Percentiles rank a stretch among this genome's conserved stretches.
These are phyloP conservation scores for Myxozyma melibiosi DNA, from an alignment of 805 yeast species.

Conservation along the genomic window DNA sequence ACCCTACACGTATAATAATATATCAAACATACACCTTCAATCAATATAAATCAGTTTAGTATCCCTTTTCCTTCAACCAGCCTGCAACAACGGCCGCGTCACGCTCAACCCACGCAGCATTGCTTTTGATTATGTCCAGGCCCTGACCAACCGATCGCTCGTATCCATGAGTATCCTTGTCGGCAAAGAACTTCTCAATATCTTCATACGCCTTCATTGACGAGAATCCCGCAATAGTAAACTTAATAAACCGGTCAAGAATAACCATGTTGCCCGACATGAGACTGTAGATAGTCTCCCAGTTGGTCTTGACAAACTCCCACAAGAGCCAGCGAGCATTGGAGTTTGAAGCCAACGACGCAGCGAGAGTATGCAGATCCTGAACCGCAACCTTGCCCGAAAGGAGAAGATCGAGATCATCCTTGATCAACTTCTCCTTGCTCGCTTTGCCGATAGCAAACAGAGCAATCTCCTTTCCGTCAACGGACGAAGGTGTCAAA, in stretches of 20 bases:
- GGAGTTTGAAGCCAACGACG: slow-evolving; percentile 52
- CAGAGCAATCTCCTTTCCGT: slow-evolving; percentile 59
- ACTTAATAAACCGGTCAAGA: slow-evolving; percentile 51
- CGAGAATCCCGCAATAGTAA: slow-evolving; percentile 44
- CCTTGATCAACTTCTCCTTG: slow-evolving; percentile 45
- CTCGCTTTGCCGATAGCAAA: slow-evolving; percentile 55
- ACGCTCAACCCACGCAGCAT: slow-evolving; percentile 54
- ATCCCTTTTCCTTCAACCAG: slow-evolving; percentile 47
- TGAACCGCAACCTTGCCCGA: slow-evolving; percentile 50
- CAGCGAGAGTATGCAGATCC: slow-evolving; percentile 59
- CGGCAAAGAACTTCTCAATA: slow-evolving; percentile 49
- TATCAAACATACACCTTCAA: no score
- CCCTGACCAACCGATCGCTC: slow-evolving; percentile 61
- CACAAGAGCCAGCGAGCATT: slow-evolving; percentile 50
- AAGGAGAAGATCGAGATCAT: slow-evolving; percentile 47
- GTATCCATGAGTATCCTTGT: slow-evolving; percentile 55
- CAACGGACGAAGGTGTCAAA: slow-evolving; percentile 54
- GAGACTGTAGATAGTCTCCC: slow-evolving; percentile 48
- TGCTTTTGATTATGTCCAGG: slow-evolving; percentile 55
- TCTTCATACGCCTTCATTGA: slow-evolving; percentile 45
- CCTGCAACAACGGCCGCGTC: slow-evolving; percentile 47
- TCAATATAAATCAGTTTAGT: slow-evolving; percentile 1
- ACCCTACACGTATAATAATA: no score
- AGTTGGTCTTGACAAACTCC: slow-evolving; percentile 54
- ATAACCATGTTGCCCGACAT: slow-evolving; percentile 56